Conservation (phyloP, 1,284 basidiomycete genomes). For the Austroboletus rostrupii region DNA sequence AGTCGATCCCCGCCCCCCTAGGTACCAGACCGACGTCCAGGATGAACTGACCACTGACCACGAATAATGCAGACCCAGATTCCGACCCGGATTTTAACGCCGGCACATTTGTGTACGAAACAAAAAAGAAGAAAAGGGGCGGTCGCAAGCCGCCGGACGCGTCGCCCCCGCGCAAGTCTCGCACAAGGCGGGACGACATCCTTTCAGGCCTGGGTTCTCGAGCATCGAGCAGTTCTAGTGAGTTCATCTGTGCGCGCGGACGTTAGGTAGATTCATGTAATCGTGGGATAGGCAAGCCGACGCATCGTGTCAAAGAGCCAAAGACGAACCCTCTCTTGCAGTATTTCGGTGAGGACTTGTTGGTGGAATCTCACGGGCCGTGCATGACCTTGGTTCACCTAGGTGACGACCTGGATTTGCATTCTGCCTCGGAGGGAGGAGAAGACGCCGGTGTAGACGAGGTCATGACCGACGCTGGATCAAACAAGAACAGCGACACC, state of each 20-base stretch:
- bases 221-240: conserved; percentile 12
- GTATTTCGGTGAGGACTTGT: conserved; percentile 24
- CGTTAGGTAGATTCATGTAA: neutral
- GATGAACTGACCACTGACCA: neutral
- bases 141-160: conserved; percentile 11
- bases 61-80: conserved; percentile 32
- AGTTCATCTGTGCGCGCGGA: neutral
- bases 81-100: conserved; percentile 57
- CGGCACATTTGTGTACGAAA: conserved; percentile 39
- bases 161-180: conserved; percentile 17
- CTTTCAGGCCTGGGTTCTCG: neutral
- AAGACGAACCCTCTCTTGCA: conserved; percentile 27
- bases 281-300: neutral
- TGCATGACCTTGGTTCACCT: conserved; percentile 2
- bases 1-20: conserved; percentile 30
- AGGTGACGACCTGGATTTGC: conserved; percentile 39
- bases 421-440: conserved; percentile 49
- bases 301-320: neutral
- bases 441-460: conserved; percentile 31
- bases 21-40: conserved; percentile 11
- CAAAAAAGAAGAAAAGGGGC: conserved; percentile 31
- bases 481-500: conserved; percentile 11
- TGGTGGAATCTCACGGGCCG: neutral
- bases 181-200: conserved; percentile 8
- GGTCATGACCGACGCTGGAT: conserved; percentile 17